These are phyloP conservation scores for Trichoderma brevicompactum DNA, from an alignment of 2,329 filamentous ascomycete species.

Conservation along the genomic window DNA sequence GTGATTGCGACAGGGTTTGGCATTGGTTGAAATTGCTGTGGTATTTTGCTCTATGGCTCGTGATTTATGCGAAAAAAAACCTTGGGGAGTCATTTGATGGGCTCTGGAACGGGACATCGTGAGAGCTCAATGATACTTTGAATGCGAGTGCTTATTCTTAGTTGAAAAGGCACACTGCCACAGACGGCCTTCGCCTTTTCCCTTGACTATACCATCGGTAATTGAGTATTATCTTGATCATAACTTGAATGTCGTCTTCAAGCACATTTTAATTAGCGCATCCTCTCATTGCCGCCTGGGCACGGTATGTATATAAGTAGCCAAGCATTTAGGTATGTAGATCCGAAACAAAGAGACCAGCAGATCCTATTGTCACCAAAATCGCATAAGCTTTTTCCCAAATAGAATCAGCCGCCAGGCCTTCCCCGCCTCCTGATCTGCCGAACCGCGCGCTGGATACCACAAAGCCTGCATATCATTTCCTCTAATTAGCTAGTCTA, in stretches of 20 bases:
- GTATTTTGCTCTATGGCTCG: background rate
- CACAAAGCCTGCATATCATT: background rate
- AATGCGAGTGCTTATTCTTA: background rate
- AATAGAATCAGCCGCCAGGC: conserved; percentile 2
- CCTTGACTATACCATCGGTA: no score
- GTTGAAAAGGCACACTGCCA: background rate
- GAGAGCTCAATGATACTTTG: background rate
- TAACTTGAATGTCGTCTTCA: background rate
- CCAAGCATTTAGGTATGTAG: background rate
- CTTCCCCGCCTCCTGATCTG: conserved; percentile 21
- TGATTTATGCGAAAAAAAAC: background rate
- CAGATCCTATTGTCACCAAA: background rate
- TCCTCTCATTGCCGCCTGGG: background rate
- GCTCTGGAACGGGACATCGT: background rate
- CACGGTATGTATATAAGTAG: background rate
- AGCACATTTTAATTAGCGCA: background rate
- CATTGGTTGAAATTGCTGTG: background rate
- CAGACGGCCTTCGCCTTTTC: background rate
- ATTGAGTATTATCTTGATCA: background rate
- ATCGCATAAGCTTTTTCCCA: conserved; percentile 9
- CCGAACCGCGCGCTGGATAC: background rate
- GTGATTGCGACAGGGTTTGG: background rate
- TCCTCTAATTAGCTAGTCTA: conserved; percentile 18
- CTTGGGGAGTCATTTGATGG: conserved; percentile 5
- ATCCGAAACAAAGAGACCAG: background rate